Conservation (phyloP, 2,329 filamentous ascomycete genomes). For the Annulohypoxylon truncatum region DNA sequence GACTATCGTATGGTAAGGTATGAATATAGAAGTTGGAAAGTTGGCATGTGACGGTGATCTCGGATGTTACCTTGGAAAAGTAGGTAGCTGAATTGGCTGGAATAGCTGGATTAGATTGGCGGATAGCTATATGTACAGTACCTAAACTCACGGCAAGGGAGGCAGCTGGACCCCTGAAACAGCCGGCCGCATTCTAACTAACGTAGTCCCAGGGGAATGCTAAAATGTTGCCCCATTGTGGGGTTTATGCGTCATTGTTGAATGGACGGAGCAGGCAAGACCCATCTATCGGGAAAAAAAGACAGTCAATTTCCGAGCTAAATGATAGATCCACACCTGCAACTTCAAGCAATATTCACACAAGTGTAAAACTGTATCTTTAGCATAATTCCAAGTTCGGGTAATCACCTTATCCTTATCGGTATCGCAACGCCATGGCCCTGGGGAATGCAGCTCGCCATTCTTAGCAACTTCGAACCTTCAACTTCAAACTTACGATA, state of each 20-base stretch:
- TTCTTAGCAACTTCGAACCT: not conserved
- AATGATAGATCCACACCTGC: not conserved
- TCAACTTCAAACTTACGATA: not conserved
- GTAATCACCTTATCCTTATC: conserved; percentile 22
- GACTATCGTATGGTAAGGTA: not conserved
- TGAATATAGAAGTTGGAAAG: conserved; percentile 10
- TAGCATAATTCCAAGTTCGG: not conserved
- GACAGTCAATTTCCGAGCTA: not conserved
- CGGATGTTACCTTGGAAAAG: conserved; percentile 7
- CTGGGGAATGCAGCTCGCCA: conserved; percentile 9
- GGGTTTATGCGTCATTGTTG: conserved; percentile 33
- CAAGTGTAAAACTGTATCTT: conserved; percentile 1
- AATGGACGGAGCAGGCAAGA: not conserved
- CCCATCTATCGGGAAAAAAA: not conserved
- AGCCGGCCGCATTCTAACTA: not conserved
- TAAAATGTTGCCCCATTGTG: conserved; percentile 10
- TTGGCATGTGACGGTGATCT: conserved; percentile 41
- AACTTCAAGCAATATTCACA: not conserved
- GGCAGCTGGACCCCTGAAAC: conserved; percentile 12
- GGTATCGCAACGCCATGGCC: conserved; percentile 9
- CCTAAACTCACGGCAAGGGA: not conserved
- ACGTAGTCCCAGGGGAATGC: conserved; percentile 26
- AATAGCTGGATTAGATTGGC: not conserved
- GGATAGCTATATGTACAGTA: not conserved
- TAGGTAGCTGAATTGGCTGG: not conserved